Evolutionary conservation across 2,329 filamentous ascomycete species (phyloP).

Genomic region (Fonsecaea multimorphosa): DNA sequence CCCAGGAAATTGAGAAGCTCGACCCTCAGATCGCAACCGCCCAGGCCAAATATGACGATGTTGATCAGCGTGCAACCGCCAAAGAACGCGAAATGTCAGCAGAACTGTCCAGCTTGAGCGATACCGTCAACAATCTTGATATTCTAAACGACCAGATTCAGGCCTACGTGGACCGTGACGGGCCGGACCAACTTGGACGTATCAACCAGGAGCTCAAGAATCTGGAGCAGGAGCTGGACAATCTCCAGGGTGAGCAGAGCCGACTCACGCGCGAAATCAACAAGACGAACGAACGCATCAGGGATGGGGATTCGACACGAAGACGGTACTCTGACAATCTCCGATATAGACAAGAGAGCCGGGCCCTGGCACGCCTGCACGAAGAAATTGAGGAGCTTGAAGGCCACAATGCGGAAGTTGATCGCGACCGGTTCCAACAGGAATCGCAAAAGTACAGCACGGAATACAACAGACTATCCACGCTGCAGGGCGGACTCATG

Average conservation of each 20-base stretch:
- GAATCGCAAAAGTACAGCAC: constrained; percentile 73
- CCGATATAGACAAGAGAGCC: constrained; percentile 76
- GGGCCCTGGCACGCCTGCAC: constrained; percentile 70
- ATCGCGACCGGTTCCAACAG: constrained; percentile 74
- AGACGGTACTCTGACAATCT: constrained; percentile 89
- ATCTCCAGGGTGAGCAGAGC: constrained; percentile 70
- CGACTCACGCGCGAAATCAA: constrained; percentile 74
- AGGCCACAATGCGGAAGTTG: constrained; percentile 78
- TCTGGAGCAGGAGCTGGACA: constrained; percentile 70
- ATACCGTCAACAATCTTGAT: constrained; percentile 77
- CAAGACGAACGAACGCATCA: constrained; percentile 75
- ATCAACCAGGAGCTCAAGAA: constrained; percentile 72
- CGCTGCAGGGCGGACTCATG: constrained; percentile 74
- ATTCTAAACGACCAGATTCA: constrained; percentile 78
- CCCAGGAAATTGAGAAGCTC: constrained; percentile 75
- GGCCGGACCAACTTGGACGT: constrained; percentile 71
- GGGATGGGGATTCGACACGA: constrained; percentile 80
- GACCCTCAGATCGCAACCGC: constrained; percentile 78
- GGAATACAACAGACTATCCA: constrained; percentile 71
- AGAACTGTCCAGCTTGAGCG: constrained; percentile 72
- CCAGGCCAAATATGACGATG: constrained; percentile 76
- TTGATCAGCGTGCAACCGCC: constrained; percentile 70
- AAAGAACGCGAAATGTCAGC: constrained; percentile 75
- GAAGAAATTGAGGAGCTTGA: constrained; percentile 76
- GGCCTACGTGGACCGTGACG: constrained; percentile 77